These are phyloP conservation scores for Epichloe coenophiala DNA, from an alignment of 2,329 filamentous ascomycete species.

Conservation along the genomic window DNA sequence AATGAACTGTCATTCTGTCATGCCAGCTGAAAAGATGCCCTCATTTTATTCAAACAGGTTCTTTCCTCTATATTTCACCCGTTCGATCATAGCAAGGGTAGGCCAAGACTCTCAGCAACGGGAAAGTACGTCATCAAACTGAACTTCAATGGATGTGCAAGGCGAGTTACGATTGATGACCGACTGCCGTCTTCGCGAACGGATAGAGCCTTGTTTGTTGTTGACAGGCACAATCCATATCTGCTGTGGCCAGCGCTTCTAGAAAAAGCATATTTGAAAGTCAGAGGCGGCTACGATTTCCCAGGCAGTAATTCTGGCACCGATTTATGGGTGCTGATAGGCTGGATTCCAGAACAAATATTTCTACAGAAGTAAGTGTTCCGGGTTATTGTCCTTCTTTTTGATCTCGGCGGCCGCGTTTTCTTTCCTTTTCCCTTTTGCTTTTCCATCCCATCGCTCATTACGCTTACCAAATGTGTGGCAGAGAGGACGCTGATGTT, in stretches of 20 bases:
- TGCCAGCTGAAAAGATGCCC: not conserved
- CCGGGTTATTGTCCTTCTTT: not conserved
- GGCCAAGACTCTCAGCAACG: conserved; percentile 54
- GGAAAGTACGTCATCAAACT: conserved; percentile 89
- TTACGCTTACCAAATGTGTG: not conserved
- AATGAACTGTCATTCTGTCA: not conserved
- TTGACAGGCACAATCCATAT: conserved; percentile 70
- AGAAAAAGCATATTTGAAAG: conserved; percentile 93
- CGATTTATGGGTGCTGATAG: conserved; percentile 81
- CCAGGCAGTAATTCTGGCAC: conserved; percentile 95
- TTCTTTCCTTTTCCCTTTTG: not conserved
- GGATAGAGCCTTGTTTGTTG: conserved; percentile 66
- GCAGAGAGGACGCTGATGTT: conserved; percentile 62
- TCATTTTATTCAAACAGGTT: conserved; percentile 32
- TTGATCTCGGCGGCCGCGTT: not conserved
- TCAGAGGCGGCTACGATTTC: conserved; percentile 92
- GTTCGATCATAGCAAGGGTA: conserved; percentile 43
- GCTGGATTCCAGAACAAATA: conserved; percentile 94
- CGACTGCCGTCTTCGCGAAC: conserved; percentile 67
- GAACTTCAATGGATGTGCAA: conserved; percentile 89
- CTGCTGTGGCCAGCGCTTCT: conserved; percentile 84
- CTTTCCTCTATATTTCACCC: conserved; percentile 65
- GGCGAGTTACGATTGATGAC: conserved; percentile 81
- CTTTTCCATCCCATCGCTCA: not conserved
- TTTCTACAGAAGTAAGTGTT: conserved; percentile 60